Base-by-base conservation (phyloP, 306 rosid genomes). In the Sophora flavescens region DNA sequence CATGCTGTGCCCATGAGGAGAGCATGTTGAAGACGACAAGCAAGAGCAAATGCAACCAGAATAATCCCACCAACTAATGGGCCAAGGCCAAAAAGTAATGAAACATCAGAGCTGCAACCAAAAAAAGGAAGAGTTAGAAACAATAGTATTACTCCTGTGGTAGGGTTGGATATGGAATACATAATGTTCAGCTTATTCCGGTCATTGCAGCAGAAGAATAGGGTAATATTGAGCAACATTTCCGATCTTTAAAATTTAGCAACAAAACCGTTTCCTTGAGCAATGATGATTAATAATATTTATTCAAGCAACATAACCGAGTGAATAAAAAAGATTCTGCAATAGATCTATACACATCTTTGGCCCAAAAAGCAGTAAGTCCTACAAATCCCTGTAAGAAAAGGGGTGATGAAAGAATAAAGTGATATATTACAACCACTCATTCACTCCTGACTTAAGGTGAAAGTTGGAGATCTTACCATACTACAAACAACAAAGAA, bases 1-100 rank as follows among this genome's bases (percentile, higher is more conserved):
- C 97, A 91, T 65, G 98, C 93, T 11, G 88, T 78, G 80, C 99
- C 99, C 99, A 91, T 91, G 77, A 96, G 97, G 56, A 96, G 88
- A 81, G 98, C 98, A 66, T 96, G 96, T 82, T 88, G 95, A 68
- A 92, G 92, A 50, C 14, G 96, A 73, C 92, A 93, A 70, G 93
- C 90, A 76, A 86, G 90, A 44, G 98, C 93, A 82, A 88, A 89
- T 70, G 90, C 82, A 68, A 96, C 96, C 60, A 96, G 88, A 66
- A 82, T 69, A 71, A 85, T 51, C 68, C 99, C 99, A 1, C 99
- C 99, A 9, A 93, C 96, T 64, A 91, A 83, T 4, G 99, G 99
- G 60, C 99, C 99, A 35, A 96, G 91, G 51, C 99, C 99, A 72
- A 96, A 96, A 63, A 96, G 96, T 74, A 96, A 75, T 15, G 99